Base-by-base conservation (phyloP, 1,284 basidiomycete genomes). In the Chalciporus sp. region DNA sequence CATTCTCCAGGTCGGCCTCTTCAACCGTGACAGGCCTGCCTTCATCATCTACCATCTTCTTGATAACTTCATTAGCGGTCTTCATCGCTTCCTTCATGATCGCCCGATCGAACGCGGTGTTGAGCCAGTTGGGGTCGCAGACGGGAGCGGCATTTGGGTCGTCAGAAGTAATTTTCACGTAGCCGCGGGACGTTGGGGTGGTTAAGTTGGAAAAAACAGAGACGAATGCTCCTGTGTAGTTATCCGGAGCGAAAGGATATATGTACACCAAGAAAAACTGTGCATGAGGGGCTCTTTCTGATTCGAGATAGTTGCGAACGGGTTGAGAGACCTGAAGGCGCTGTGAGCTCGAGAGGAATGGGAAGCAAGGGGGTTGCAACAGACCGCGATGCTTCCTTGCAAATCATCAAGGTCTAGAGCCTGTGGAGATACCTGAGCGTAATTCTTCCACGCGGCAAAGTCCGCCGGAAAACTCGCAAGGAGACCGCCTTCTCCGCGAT, bases 111-210 rank as follows among this genome's bases (percentile, higher is more conserved):
- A 47, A 29, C 10, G 8, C 17, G 12, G 46, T 47, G 23, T 37
- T 26, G n/a, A 52, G 29, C 37, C 33, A 52, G 9, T 49, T 43
- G 39, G 54, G 19, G 40, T 58, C 47, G 35, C 49, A 19, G 12
- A 27, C 17, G 28, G 44, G 50, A 12, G 41, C 16, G 19, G 26
- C 27, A 29, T 10, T 35, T 8, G 50, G 50, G 12, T 52, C 50
- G 44, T 23, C 20, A 31, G 50, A 35, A 20, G 10, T 27, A 27
- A 52, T 49, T 14, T 42, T 35, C 14, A 49, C 48, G 28, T 39
- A 12, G 20, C 48, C 48, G 4, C 48, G 42, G 9, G 48, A 49
- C 10, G 46, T 47, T 3, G 46, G 46, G 33, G 46, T 47, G 7
- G 46, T 14, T 35, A 47, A 31, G 12, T 20, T 33, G 2, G 19